A percentile compares a stretch with the other conserved stretches of the same genome.
Conservation (phyloP, 129 eudicot genomes). For the Tagetes erecta region DNA sequence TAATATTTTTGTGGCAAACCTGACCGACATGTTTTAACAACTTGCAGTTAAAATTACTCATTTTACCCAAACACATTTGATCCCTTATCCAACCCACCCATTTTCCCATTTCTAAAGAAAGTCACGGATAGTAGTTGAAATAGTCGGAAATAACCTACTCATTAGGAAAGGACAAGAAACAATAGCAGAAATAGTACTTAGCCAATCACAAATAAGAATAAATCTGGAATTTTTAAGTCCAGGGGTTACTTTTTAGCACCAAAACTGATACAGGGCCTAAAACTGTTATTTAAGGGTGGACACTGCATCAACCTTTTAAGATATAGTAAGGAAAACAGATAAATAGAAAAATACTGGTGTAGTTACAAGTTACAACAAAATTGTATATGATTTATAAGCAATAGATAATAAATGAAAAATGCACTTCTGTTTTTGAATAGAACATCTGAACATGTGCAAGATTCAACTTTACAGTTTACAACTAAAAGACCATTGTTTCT, state of each 20-base stretch:
- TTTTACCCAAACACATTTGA: not conserved
- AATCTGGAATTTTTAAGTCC: not conserved
- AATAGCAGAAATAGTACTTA: slow-evolving; percentile 5
- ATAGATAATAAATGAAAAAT: not conserved
- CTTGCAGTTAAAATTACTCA: not conserved
- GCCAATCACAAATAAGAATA: not conserved
- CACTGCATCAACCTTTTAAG: not conserved
- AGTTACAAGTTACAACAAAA: slow-evolving; percentile 4
- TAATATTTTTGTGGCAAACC: not conserved
- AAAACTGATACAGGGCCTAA: slow-evolving; percentile 4
- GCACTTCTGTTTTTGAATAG: not conserved
- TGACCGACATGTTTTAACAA: not conserved
- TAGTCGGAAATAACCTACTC: not conserved
- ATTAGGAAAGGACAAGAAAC: not conserved
- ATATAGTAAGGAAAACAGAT: not conserved
- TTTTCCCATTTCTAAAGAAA: not conserved
- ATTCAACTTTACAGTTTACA: not conserved
- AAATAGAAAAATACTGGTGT: not conserved
- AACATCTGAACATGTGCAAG: not conserved
- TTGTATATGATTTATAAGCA: slow-evolving; percentile 9
- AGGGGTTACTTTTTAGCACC: not conserved
- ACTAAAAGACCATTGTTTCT: slow-evolving; percentile 3
- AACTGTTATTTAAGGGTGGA: slow-evolving; percentile 10
- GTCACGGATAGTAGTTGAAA: not conserved
- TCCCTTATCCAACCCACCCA: not conserved